Evolutionary conservation across 805 yeast genomes (phyloP), one percentile per base, ranked within the genome.

Genomic region (Candida anglica): DNA sequence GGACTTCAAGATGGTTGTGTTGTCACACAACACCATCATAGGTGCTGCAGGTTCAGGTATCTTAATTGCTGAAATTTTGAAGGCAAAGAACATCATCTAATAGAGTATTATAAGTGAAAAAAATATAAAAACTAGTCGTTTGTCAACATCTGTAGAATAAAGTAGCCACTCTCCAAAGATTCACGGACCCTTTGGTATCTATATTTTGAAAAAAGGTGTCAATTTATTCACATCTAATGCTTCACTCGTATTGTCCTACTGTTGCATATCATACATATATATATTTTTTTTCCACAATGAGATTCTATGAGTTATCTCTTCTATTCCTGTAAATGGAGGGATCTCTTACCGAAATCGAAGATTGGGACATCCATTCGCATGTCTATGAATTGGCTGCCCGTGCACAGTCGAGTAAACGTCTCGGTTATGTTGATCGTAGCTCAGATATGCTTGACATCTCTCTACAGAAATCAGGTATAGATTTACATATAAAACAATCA

Each of bases 1-100:
- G 48, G 98, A 93, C 61, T 79, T 75, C 70, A 93, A 93, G 69
- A 91, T 93, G 89, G 96, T 93, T 36, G 93, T 88, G n/a, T 70
- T 93, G 46, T 89, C 97, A 18, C 98, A 93, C 64, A 93, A 93
- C 73, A 93, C 98, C 36, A 76, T 93, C 51, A 86, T 93, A 47
- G 98, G 98, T 55, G 98, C 98, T 53, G 98, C 98, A 17, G 98
- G 98, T 58, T 84, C 97, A 6, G 98, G 98, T 61, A 73, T 93
- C 41, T 77, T 93, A 61, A 93, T 93, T 58, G 98, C 95, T 34
- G 98, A 93, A 69, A 71, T 88, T 36, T 72, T 93, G 50, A 63
- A 75, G 40, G 89, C 89, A 40, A 88, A 83, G 67, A 73, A 77
- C 40, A 62, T 86, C 46, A 73, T 91, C 43, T 88, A 73, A 36